Conservation (phyloP, 768 basidiomycete species). For the Mrakia blollopis region DNA sequence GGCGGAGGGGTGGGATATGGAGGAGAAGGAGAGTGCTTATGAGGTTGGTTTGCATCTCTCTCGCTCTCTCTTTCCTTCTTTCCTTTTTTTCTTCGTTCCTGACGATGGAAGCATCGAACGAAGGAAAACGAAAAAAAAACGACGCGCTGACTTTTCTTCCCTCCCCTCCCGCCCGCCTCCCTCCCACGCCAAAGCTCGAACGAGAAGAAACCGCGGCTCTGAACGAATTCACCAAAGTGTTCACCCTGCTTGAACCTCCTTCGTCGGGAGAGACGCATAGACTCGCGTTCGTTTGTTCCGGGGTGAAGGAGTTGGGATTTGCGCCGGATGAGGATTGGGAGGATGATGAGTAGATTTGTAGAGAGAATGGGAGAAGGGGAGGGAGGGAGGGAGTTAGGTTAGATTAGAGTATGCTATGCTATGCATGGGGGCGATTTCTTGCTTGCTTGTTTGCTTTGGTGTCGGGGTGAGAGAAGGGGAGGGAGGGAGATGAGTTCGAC, state of each 20-base stretch:
- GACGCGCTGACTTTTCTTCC: neutral
- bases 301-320: conserved; percentile 24
- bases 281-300: conserved; percentile 14
- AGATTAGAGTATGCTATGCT: neutral
- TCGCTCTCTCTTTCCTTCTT: too few species aligned
- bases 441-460: too few species aligned
- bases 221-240: conserved; percentile 7
- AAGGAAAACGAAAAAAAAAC: neutral
- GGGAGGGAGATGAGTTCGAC: too few species aligned
- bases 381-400: too few species aligned
- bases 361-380: neutral
- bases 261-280: neutral
- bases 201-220: conserved; percentile 22
- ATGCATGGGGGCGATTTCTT: neutral
- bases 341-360: conserved; percentile 20
- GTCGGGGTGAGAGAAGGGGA: too few species aligned
- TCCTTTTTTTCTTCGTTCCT: too few species aligned
- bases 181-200: conserved; percentile 13
- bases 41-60: conserved; percentile 10
- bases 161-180: too few species aligned
- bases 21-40: conserved; percentile 45
- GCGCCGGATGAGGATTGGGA: conserved; percentile 30
- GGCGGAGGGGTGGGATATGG: conserved; percentile 75
- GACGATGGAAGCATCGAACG: too few species aligned
- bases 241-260: conserved; percentile 13